Percentiles rank a stretch among this genome's conserved stretches.
Evolutionary conservation across 495 filamentous ascomycete species (phyloP).

Genomic region (Podospora fimiseda): DNA sequence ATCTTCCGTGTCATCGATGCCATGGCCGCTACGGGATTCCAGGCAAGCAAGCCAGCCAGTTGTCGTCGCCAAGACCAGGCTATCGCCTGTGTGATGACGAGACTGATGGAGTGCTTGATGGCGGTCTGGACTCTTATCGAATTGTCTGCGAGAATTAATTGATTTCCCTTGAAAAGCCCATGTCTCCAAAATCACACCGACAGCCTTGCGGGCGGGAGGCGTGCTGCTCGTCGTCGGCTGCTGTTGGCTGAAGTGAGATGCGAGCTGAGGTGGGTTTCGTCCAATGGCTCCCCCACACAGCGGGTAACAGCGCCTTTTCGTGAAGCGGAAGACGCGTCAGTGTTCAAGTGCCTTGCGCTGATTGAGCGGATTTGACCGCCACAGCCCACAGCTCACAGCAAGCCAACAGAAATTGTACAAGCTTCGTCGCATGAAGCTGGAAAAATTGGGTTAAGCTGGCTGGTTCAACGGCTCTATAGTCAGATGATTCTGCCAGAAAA

Average conservation of each 20-base stretch:
- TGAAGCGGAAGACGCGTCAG: background rate
- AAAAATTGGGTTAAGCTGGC: background rate
- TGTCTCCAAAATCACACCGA: too few relatives aligned
- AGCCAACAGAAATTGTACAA: background rate
- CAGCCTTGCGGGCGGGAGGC: background rate
- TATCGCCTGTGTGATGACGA: background rate
- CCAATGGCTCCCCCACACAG: background rate
- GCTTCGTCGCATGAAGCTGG: background rate
- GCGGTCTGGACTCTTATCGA: background rate
- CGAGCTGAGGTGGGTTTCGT: background rate
- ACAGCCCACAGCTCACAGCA: background rate
- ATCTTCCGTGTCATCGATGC: background rate
- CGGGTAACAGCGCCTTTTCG: background rate
- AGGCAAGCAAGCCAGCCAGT: background rate
- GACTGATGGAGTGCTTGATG: background rate
- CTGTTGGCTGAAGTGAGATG: background rate
- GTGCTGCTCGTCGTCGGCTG: too few relatives aligned
- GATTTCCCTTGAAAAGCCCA: background rate
- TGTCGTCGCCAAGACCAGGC: background rate
- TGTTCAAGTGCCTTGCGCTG: background rate
- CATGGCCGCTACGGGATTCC: background rate
- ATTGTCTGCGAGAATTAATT: background rate
- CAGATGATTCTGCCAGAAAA: background rate
- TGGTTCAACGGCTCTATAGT: background rate
- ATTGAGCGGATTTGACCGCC: background rate